phyloP scores from a whole-genome alignment of 1,284 basidiomycete genomes.

The Cryptococcus sp. region DNA sequence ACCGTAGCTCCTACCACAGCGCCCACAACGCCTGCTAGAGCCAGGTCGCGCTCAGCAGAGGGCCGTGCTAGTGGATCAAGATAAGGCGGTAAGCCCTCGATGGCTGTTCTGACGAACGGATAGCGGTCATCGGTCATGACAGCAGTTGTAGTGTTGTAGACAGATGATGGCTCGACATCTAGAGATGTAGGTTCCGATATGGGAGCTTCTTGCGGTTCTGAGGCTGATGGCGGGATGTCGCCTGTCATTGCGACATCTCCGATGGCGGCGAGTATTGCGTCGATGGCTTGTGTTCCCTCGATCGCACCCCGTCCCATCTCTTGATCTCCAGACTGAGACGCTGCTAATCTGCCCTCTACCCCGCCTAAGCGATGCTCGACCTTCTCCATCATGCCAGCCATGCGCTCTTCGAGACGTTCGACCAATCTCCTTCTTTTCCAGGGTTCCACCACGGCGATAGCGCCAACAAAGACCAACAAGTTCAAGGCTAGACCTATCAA shows the following conservation, averaged over 20 bases:
- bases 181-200: not conserved
- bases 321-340: not conserved
- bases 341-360: conserved; percentile 18
- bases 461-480: conserved; percentile 80
- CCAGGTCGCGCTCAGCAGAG: conserved; percentile 32
- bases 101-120: conserved; percentile 7
- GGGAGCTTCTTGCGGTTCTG: not conserved
- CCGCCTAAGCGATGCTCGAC: conserved; percentile 38
- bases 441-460: conserved; percentile 85
- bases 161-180: not conserved
- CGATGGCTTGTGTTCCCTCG: not conserved
- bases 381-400: conserved; percentile 66
- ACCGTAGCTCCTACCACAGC: conserved; percentile 8
- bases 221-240: not conserved
- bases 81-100: conserved; percentile 17
- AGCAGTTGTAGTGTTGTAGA: not conserved
- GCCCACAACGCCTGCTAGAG: conserved; percentile 21
- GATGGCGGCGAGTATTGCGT: not conserved
- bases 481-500: conserved; percentile 81
- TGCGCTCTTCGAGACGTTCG: conserved; percentile 80
- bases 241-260: not conserved
- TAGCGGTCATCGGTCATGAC: not conserved
- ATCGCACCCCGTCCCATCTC: not conserved
- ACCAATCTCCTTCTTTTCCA: conserved; percentile 85
- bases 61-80: conserved; percentile 26